Evolutionary conservation across 2,329 filamentous ascomycete genomes (phyloP).

Genomic region (Blastomyces emzantsi): DNA sequence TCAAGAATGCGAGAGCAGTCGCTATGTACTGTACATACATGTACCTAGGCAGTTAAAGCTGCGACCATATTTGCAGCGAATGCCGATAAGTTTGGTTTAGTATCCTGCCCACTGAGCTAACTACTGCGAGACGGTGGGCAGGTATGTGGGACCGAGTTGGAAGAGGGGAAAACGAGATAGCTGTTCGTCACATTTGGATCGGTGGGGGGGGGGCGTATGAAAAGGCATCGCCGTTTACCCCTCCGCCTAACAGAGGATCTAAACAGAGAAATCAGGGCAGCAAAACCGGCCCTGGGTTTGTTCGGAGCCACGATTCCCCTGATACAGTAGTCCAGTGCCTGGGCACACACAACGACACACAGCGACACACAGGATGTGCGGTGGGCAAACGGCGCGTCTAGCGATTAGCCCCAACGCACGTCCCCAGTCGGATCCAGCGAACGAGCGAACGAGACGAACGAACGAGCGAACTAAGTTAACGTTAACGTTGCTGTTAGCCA

Average conservation of each 20-base stretch:
- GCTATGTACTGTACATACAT: background rate
- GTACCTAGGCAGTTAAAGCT: background rate
- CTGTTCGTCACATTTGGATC: background rate
- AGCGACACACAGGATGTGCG: background rate
- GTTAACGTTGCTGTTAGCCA: background rate
- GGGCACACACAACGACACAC: background rate
- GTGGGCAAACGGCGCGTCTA: background rate
- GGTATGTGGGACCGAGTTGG: background rate
- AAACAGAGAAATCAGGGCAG: background rate
- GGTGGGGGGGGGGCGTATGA: background rate
- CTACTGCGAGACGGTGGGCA: background rate
- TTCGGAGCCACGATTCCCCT: background rate
- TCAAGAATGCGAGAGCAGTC: background rate
- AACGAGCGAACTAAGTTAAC: background rate
- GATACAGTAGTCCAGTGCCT: background rate
- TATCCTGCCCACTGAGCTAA: conserved; percentile 1
- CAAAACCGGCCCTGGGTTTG: background rate
- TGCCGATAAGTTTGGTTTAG: background rate
- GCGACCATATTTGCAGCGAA: background rate
- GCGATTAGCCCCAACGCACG: background rate
- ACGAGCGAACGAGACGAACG: background rate
- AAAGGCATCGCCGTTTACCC: background rate
- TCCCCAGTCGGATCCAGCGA: background rate
- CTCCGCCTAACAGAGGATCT: background rate
- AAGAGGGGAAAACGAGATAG: background rate